Base-by-base conservation (phyloP, 345 rosid genomes). In the Carallia brachiata region DNA sequence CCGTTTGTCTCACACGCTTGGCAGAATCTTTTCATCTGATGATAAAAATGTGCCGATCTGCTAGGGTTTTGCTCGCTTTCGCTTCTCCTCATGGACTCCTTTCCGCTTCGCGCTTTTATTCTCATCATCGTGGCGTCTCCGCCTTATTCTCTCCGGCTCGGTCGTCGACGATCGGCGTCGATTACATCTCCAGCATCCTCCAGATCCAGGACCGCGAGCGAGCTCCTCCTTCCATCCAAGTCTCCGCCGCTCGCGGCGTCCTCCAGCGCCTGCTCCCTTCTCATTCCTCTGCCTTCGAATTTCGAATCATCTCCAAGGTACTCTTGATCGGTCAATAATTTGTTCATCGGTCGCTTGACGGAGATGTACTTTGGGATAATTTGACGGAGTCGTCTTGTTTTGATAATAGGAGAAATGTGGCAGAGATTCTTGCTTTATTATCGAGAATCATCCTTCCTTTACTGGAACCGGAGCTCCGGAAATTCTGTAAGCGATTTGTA, bases 181-280 rank as follows among this genome's bases (percentile, higher is more conserved):
- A 78, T 19, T 82, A 85, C 81, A 73, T 89, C n/a, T 85, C 89
- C 10, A 69, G 73, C 39, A 77, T 89, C 30, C 90, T 89, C 63
- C 83, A 86, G 19, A 76, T 83, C 60, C 94, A 89, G 78, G 90
- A 83, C 27, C 77, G 77, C 54, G 91, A 86, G 79, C 79, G 89
- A 27, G 85, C 90, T 76, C 76, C 88, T 71, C 81, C 88, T 32
- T 60, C 87, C 4, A 82, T 84, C 72, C 94, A 89, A 71, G 52
- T 86, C 32, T 82, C 84, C 7, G 88, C 94, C 0, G 88, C 89
- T 31, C 72, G 79, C 19, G 82, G 76, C n/a, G 88, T 71, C 39
- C 91, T 89, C 44, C 82, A 57, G 34, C 81, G 94, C 53, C 70
- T 89, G 61, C 83, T 86, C 65, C 94, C 94, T 50, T 82, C 84